These are phyloP conservation scores for Eucalyptus virginea DNA, from an alignment of 345 rosid genomes.

Conservation along the genomic window DNA sequence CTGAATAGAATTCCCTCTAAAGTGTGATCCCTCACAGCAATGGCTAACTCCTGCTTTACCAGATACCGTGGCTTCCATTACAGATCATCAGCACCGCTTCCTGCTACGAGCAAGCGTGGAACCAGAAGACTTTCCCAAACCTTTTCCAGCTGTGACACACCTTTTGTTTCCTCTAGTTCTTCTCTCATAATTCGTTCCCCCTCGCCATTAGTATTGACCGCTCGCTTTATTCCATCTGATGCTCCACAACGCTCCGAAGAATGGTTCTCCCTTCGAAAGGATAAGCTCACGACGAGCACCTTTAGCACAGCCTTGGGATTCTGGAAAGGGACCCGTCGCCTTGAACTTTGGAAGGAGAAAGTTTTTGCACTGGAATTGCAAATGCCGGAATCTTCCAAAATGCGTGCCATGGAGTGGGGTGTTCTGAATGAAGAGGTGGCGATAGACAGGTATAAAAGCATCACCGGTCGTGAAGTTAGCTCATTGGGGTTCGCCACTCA, in stretches of 20 bases:
- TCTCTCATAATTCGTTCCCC: conserved; percentile 17
- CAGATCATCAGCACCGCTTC: not conserved
- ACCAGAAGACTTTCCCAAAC: conserved; percentile 1
- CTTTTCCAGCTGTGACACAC: conserved; percentile 12
- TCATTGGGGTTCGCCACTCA: conserved; percentile 73
- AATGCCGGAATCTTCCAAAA: conserved; percentile 15
- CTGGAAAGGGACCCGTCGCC: conserved; percentile 76
- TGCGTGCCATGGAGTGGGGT: conserved; percentile 80
- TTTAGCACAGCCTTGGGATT: conserved; percentile 92
- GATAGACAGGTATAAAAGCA: conserved; percentile 54
- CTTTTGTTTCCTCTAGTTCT: conserved; percentile 6
- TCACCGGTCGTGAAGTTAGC: conserved; percentile 64
- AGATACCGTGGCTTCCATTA: conserved; percentile 10
- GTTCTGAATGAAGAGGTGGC: conserved; percentile 65
- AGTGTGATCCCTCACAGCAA: not conserved
- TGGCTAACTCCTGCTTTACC: conserved; percentile 12
- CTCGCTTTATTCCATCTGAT: conserved; percentile 32
- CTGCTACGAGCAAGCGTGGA: conserved; percentile 1
- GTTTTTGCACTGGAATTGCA: conserved; percentile 37
- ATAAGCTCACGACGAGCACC: conserved; percentile 85
- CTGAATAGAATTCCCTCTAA: not conserved
- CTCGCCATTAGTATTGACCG: conserved; percentile 24
- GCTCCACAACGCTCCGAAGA: conserved; percentile 82
- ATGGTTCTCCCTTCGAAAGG: conserved; percentile 82
- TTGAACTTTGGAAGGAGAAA: conserved; percentile 89